Evolutionary conservation across 2,329 filamentous ascomycete species (phyloP).

Genomic region (Dothidotthia symphoricarpi): DNA sequence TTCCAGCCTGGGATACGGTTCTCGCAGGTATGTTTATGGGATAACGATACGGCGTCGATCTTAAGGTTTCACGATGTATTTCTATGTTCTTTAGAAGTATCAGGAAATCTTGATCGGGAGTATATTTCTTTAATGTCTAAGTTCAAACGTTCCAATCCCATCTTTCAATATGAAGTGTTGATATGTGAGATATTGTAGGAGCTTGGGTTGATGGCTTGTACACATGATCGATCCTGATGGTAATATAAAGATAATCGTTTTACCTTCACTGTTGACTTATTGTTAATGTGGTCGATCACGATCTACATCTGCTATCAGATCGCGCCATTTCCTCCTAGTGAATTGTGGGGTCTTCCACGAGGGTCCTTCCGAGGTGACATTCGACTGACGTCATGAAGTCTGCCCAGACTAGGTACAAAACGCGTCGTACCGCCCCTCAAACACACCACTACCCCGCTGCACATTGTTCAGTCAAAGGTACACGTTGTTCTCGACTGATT

Average conservation of each 20-base stretch:
- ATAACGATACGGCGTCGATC: constrained; percentile 22
- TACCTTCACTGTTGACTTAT: too few species aligned
- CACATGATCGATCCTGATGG: too few species aligned
- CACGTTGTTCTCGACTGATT: not conserved
- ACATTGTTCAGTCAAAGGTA: constrained; percentile 10
- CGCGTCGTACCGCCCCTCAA: constrained; percentile 7
- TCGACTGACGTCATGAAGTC: constrained; percentile 11
- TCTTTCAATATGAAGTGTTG: not conserved
- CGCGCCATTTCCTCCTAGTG: too few species aligned
- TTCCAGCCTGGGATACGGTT: constrained; percentile 17
- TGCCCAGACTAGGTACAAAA: constrained; percentile 9
- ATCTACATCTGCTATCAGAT: too few species aligned
- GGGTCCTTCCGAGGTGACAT: too few species aligned
- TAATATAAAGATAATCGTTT: too few species aligned
- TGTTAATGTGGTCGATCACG: too few species aligned
- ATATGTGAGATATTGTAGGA: too few species aligned
- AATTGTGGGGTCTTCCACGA: too few species aligned
- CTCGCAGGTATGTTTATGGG: constrained; percentile 16
- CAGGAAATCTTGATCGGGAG: constrained; percentile 21
- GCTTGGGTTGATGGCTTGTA: too few species aligned
- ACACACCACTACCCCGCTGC: constrained; percentile 4
- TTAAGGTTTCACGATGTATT: constrained; percentile 14
- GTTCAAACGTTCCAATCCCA: not conserved
- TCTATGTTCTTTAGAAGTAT: constrained; percentile 15
- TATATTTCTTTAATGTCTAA: constrained; percentile 15